Evolutionary conservation across 2,329 filamentous ascomycete genomes (phyloP).

Genomic region (Trichoderma arundinaceum): DNA sequence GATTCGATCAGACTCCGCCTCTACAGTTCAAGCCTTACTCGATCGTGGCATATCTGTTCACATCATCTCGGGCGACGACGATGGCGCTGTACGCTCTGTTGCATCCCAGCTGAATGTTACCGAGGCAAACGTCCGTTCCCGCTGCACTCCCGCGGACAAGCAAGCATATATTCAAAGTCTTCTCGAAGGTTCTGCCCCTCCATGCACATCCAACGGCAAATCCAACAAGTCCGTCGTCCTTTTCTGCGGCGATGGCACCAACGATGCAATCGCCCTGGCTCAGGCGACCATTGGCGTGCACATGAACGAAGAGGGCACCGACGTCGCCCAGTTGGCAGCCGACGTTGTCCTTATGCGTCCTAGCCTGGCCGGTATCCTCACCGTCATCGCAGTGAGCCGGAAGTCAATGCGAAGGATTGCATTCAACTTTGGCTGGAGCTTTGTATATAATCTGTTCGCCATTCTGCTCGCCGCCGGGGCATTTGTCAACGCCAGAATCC

Average conservation of each 20-base stretch:
- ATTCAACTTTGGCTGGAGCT: constrained; percentile 74
- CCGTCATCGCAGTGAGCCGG: constrained; percentile 60
- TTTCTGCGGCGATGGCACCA: constrained; percentile 80
- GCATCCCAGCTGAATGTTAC: constrained; percentile 51
- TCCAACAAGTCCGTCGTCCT: constrained; percentile 54
- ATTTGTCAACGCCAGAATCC: constrained; percentile 59
- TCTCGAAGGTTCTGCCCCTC: constrained; percentile 32
- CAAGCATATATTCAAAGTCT: constrained; percentile 51
- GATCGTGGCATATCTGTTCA: constrained; percentile 51
- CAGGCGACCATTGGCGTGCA: constrained; percentile 74
- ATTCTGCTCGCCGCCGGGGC: constrained; percentile 70
- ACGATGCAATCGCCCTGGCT: constrained; percentile 75
- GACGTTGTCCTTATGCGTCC: constrained; percentile 71
- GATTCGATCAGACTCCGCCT: constrained; percentile 50
- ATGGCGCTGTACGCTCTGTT: constrained; percentile 52
- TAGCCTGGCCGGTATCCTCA: constrained; percentile 60
- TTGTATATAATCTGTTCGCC: constrained; percentile 72
- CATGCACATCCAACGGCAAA: neutral
- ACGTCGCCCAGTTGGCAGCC: constrained; percentile 69
- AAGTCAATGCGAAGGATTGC: constrained; percentile 56
- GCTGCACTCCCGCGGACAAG: constrained; percentile 55
- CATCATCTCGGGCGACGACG: constrained; percentile 59
- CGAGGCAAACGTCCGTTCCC: constrained; percentile 46
- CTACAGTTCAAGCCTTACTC: constrained; percentile 46
- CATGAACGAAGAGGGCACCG: constrained; percentile 61